Base-by-base conservation (phyloP, 495 filamentous ascomycete genomes). In the Tuber melanosporum region DNA sequence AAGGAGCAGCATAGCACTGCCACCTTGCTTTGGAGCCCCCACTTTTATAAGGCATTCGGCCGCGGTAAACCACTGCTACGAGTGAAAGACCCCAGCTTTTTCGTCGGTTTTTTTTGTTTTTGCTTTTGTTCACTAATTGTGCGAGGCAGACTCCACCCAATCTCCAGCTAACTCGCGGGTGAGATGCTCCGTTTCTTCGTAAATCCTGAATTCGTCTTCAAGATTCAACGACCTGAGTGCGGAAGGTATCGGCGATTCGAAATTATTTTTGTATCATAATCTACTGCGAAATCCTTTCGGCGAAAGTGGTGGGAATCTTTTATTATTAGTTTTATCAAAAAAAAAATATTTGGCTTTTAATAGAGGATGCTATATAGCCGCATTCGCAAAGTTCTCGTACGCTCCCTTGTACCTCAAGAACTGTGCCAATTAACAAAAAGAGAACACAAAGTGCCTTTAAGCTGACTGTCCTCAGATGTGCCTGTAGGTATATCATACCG, bases 31-130 rank as follows among this genome's bases (percentile, higher is more conserved):
- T 32, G 9, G 52, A 32, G 32, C 45, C 49, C 26, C n/a, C 57
- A 15, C n/a, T 32, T 62, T 26, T 9, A 17, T 32, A 32, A 36
- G 57, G 57, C 57, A 36, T 12, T 15, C 9, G 8, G 9, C 14
- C 0, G 8, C 0, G 0, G 12, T n/a, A 10, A 15, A 15, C 52
- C 8, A 2, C 49, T 10, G 10, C 2, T 7, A 32, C n/a, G 14
- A 66, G 26, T 36, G 12, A 8, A 36, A 3, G 12, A 66, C 2
- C 39, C 39, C 39, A 41, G 39, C 3, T 36, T 47, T 19, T 47
- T 19, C 42, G 6, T 5, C 6, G 42, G 0, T 43, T 43, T 43
- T 43, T 43, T 5, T 5, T 22, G 1, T 32, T 26, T 12, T 62
- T 26, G 12, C 26, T 32, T 57, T 17, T 36, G 57, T 17, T 66